phyloP scores from a whole-genome alignment of 352 stramenopile species.

The Globisporangium mamillatum region DNA sequence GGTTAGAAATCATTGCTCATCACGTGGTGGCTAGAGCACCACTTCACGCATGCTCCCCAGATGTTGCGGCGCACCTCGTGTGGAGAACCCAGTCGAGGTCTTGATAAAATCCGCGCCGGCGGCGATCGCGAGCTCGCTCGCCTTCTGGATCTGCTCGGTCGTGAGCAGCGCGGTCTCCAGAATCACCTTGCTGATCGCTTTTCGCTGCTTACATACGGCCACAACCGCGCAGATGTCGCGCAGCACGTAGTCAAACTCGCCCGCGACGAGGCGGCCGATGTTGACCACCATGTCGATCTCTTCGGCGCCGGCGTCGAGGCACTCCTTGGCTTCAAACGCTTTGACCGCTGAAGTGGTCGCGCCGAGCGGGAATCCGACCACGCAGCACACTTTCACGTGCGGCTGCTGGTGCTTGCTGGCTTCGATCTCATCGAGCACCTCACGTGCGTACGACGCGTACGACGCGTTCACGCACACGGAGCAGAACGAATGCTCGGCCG shows the following conservation, averaged over 20 bases:
- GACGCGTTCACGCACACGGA: conserved; percentile 83
- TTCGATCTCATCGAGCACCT: conserved; percentile 54
- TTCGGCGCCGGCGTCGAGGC: conserved; percentile 64
- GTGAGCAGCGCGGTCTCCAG: conserved; percentile 79
- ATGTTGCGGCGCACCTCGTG: conserved; percentile 33
- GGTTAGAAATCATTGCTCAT: conserved; percentile 5
- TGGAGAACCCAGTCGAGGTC: conserved; percentile 84
- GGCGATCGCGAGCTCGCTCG: conserved; percentile 61
- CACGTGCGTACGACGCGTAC: conserved; percentile 58
- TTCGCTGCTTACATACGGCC: conserved; percentile 56
- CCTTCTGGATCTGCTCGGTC: conserved; percentile 64
- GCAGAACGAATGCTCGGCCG: conserved; percentile 61
- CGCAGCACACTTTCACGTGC: conserved; percentile 80
- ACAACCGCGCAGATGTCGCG: conserved; percentile 74
- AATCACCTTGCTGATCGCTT: conserved; percentile 76
- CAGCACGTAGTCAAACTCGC: conserved; percentile 73
- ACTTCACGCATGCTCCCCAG: too few species aligned
- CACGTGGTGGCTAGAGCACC: too few species aligned
- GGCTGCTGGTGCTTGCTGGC: conserved; percentile 21
- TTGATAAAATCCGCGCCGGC: conserved; percentile 86
- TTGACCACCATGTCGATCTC: conserved; percentile 90
- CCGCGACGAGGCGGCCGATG: conserved; percentile 54
- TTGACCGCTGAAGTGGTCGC: conserved; percentile 58
- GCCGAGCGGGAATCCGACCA: conserved; percentile 79
- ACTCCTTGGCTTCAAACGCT: conserved; percentile 67